Evolutionary conservation across 306 rosid genomes (phyloP), one percentile per base, ranked within the genome.

Genomic region (Carpinus fangiana): DNA sequence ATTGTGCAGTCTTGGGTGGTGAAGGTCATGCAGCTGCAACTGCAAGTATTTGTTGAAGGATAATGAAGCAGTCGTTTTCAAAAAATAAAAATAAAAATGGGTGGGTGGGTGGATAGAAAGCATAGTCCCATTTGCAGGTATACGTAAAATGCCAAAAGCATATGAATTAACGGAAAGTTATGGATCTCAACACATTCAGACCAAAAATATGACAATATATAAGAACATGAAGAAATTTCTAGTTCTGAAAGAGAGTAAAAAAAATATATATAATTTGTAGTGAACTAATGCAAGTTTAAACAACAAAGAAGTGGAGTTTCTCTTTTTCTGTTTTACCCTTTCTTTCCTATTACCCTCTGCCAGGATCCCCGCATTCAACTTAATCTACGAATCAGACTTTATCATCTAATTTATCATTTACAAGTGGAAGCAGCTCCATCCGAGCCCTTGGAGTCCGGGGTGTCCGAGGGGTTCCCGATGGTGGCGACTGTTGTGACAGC

Each of bases 361-460:
- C 73, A 71, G 69, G 73, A 82, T 83, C 74, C 56, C 54, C 62
- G 72, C 76, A 41, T 28, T n/a, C 28, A 64, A 68, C 80, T 79
- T 69, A 76, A 54, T 14, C 48, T 38, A 23, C 9, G 28, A 60
- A 73, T 82, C 73, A 95, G 84, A 90, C 85, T 86, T 91, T 92
- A 61, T 92, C 91, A 86, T 92, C 98, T 86, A 91, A 76, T 82
- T 91, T 95, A 76, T 95, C 98, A 89, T 90, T 94, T 90, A 95
- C 98, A 84, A 95, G 98, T 53, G 98, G 97, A 61, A 80, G 89
- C 84, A 92, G 79, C 92, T 95, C 98, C 87, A 86, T 82, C 80
- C 84, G 96, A 84, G 77, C 88, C 38, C 94, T 81, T 38, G 98
- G 97, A 45, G 97, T 94, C 50, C 95, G 83, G 17, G 98, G 92